Conservation (phyloP, 352 stramenopile species). For the Phytophthora constricta region DNA sequence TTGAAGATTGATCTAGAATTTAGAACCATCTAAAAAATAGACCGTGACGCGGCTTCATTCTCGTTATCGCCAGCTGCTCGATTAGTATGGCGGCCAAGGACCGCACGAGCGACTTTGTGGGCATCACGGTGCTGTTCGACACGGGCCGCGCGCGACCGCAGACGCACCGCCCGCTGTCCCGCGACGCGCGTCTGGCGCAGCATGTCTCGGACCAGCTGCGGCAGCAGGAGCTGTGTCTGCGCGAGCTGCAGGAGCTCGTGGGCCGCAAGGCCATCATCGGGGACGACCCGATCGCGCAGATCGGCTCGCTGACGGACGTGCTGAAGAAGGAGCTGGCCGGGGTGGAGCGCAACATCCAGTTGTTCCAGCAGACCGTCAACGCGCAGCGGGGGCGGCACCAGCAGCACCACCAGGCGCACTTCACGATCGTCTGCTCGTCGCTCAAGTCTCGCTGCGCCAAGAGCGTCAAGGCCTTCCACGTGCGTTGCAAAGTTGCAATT, state of each 20-base stretch:
- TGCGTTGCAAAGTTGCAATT: conserved; percentile 29
- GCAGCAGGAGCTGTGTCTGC: conserved; percentile 82
- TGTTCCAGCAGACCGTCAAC: conserved; percentile 67
- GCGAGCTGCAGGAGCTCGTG: conserved; percentile 77
- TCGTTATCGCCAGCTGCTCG: too few species aligned
- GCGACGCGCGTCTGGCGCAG: conserved; percentile 73
- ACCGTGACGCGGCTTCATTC: background rate
- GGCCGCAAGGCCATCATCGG: conserved; percentile 79
- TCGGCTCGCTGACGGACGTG: conserved; percentile 79
- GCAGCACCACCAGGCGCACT: conserved; percentile 84
- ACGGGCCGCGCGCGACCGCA: conserved; percentile 53
- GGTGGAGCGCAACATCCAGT: conserved; percentile 70
- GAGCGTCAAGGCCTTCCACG: conserved; percentile 82
- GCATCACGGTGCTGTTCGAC: conserved; percentile 86
- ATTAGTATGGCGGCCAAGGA: conserved; percentile 45
- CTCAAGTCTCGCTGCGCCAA: conserved; percentile 84
- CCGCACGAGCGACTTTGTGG: conserved; percentile 85
- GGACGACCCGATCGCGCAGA: conserved; percentile 77
- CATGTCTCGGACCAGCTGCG: conserved; percentile 83
- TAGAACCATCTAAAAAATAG: conserved; percentile 20
- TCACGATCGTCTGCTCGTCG: conserved; percentile 78
- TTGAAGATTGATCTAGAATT: too few species aligned
- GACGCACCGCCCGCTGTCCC: conserved; percentile 70
- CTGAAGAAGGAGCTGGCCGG: conserved; percentile 76
- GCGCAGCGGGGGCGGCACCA: conserved; percentile 57